These are phyloP conservation scores for Penicillium palitans DNA, from an alignment of 2,329 filamentous ascomycete genomes.

Conservation along the genomic window DNA sequence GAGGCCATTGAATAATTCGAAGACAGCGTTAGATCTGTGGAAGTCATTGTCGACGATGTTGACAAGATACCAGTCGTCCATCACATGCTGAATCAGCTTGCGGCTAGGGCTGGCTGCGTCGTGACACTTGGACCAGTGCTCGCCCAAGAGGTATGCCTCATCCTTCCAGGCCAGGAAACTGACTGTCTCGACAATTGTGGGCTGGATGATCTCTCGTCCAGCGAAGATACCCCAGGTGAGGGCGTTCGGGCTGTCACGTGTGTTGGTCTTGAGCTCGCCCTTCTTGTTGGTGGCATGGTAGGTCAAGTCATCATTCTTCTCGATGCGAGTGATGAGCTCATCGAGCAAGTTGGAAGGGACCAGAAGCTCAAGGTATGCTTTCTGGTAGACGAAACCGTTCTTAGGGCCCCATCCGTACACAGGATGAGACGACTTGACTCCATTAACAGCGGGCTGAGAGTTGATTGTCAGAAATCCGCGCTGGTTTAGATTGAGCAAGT, in stretches of 20 bases:
- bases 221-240: conserved; percentile 99
- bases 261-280: conserved; percentile 80
- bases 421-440: conserved; percentile 81
- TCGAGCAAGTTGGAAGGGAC: conserved; percentile 77
- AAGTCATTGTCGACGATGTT: conserved; percentile 99
- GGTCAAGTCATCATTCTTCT: conserved; percentile 76
- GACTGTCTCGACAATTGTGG: conserved; percentile 97
- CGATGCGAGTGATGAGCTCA: conserved; percentile 75
- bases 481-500: conserved; percentile 78
- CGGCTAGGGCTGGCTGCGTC: conserved; percentile 73
- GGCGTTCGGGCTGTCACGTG: conserved; percentile 85
- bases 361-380: conserved; percentile 91
- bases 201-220: conserved; percentile 98
- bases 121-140: conserved; percentile 93
- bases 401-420: conserved; percentile 91
- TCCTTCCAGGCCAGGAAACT: conserved; percentile 99
- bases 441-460: conserved; percentile 92
- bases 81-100: conserved; percentile 74
- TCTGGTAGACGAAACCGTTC: conserved; percentile 97
- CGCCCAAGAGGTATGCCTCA: conserved; percentile 88
- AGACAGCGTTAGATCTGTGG: conserved; percentile 78
- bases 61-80: conserved; percentile 89
- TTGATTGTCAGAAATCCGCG: conserved; percentile 93
- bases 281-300: conserved; percentile 90
- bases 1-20: conserved; percentile 80